phyloP scores from a whole-genome alignment of 192 early-diverging fungal species.

The Gamsiella multidivaricata region DNA sequence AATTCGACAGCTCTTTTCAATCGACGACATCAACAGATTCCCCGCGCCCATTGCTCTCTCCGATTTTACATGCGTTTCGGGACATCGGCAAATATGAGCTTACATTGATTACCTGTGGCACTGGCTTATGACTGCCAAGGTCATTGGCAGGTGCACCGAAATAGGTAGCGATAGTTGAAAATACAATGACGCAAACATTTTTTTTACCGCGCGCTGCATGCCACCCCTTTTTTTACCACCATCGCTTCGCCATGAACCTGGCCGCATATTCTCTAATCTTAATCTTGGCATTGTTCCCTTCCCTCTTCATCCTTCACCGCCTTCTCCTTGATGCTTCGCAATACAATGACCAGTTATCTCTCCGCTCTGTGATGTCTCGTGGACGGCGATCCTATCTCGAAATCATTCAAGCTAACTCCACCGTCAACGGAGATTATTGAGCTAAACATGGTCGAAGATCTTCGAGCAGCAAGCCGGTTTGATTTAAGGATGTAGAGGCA shows the following conservation, averaged over 20 bases:
- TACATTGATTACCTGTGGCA: constrained; percentile 16
- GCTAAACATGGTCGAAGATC: constrained; percentile 4
- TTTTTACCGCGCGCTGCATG: no score
- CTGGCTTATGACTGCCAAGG: no score
- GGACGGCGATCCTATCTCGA: constrained; percentile 6
- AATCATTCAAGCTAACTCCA: constrained; percentile 13
- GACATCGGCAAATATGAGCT: constrained; percentile 22
- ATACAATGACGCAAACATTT: no score
- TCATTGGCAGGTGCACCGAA: no score
- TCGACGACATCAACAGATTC: constrained; percentile 16
- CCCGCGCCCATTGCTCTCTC: not conserved
- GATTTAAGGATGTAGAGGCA: not conserved
- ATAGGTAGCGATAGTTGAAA: no score
- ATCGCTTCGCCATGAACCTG: no score
- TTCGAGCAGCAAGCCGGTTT: constrained; percentile 4
- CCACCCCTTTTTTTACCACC: no score
- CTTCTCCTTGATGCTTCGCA: not conserved
- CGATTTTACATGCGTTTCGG: constrained; percentile 2
- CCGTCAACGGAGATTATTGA: constrained; percentile 1
- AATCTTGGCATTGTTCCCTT: not conserved
- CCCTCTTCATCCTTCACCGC: constrained; percentile 1
- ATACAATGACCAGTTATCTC: constrained; percentile 1
- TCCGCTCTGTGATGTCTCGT: constrained; percentile 3
- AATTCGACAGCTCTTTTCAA: constrained; percentile 23
- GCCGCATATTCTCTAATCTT: not conserved